Evolutionary conservation across 352 stramenopile genomes (phyloP), one percentile per base, ranked within the genome.

Genomic region (Phytophthora macrochlamydospora): DNA sequence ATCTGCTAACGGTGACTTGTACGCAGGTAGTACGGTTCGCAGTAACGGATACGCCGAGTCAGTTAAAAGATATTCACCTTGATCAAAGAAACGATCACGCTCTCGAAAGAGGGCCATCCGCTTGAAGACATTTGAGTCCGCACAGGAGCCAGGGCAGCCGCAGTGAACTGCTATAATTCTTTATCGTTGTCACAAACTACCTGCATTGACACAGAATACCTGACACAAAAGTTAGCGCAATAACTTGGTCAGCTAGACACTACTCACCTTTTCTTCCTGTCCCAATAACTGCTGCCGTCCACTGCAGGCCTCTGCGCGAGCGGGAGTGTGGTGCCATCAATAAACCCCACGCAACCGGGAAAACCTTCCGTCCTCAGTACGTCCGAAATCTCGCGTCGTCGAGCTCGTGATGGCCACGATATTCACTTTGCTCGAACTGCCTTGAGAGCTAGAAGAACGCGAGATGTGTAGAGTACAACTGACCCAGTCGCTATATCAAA

Each of bases 251-350:
- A 24, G 18, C 14, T 56, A 46, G 2, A 56, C 8, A n/a, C 51
- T 48, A 7, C 18, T 24, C 46, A 56, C 24, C 35, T 7, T 14
- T 33, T 30, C n/a, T 56, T 56, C 40, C 32, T 44, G 33, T 56
- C 51, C 44, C 31, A 56, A 35, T 31, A 56, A 24, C 35, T 46
- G 5, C 46, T 6, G 2, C 35, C 51, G 32, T 56, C 35, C 5
- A 46, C 35, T 6, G 9, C n/a, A 35, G 51, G 33, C 33, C 46
- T 56, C 35, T 56, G 51, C 13, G 51, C 14, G 11, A 48, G 35
- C n/a, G 51, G 51, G 32, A 56, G 46, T 6, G 51, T 56, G 9
- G 51, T 56, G 18, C 35, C 51, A 28, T 56, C 51, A 35, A 56
- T 58, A 50, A 49, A 58, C 2, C 28, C 51, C 4, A 58, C 35